Base-by-base conservation (phyloP, 306 rosid species). In the Cyclanthera cordifolia region DNA sequence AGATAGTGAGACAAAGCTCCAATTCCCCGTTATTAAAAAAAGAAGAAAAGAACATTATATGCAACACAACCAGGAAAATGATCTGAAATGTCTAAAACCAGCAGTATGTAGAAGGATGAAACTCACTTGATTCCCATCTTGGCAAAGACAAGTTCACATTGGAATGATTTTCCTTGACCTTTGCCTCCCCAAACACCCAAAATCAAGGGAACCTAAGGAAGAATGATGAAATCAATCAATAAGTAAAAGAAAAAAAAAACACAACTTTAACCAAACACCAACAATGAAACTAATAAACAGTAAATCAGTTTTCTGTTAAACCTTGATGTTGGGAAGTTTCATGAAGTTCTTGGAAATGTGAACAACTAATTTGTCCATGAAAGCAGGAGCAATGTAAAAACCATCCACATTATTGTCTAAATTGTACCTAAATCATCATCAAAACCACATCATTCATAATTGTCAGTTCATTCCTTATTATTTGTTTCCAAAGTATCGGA, bases 101-200 rank as follows among this genome's bases (percentile, higher is more conserved):
- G 13, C n/a, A 48, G 30, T n/a, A 63, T 13, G 28, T 50, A 12
- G 30, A 34, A 11, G 30, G 50, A 51, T 82, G 46, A n/a, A 58
- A 58, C 86, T 82, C 57, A 86, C 91, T 78, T 86, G 87, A 86
- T 86, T 74, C 91, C 91, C 91, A 86, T 86, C 85, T 86, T 86
- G 78, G 88, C 85, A 39, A 86, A 80, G 49, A 86, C 91, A 78
- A 86, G 91, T 59, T 86, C 91, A 52, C 86, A 82, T 69, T 86
- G 91, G 85, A 83, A 86, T 16, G 91, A 86, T 79, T 86, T 86
- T 41, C 91, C 70, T 65, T 65, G 70, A 65, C 70, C 70, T 41
- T 65, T 65, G 70, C 70, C 70, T 65, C 70, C 70, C 91, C 88
- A 86, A 14, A 86, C 73, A 78, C 91, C 91, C 73, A 86, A 81